phyloP scores from a whole-genome alignment of 2,329 filamentous ascomycete genomes.

The Aureobasidium mangrovei region DNA sequence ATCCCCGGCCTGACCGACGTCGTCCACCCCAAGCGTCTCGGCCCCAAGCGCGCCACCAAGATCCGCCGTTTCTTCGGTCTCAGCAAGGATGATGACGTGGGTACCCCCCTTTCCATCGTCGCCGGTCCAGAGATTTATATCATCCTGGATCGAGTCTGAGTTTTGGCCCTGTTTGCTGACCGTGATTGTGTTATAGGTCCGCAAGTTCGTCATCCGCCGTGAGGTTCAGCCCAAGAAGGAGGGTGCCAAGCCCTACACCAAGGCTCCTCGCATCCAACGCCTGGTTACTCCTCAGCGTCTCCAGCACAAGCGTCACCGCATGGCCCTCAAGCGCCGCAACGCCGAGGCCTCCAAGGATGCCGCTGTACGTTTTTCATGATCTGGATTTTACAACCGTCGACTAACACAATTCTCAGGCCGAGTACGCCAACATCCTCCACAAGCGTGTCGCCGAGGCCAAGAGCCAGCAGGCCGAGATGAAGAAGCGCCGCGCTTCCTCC shows the following conservation, averaged over 20 bases:
- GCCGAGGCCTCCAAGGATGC: slow-evolving; percentile 97
- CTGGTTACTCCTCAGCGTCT: slow-evolving; percentile 98
- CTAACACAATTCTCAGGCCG: slow-evolving; percentile 57
- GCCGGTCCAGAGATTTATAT: slow-evolving; percentile 35
- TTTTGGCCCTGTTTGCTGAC: slow-evolving; percentile 11
- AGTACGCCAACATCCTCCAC: slow-evolving; percentile 92
- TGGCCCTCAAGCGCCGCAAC: slow-evolving; percentile 97
- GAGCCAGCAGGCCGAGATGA: slow-evolving; percentile 82
- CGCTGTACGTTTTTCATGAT: slow-evolving; percentile 60
- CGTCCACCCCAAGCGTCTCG: slow-evolving; percentile 97
- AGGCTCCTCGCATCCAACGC: slow-evolving; percentile 99
- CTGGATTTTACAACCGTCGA: slow-evolving; percentile 4
- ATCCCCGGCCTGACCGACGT: slow-evolving; percentile 95
- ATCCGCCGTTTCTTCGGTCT: slow-evolving; percentile 99
- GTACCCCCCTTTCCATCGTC: slow-evolving; percentile 56
- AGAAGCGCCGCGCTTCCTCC: slow-evolving; percentile 95
- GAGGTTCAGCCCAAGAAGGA: slow-evolving; percentile 96
- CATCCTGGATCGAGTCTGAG: slow-evolving; percentile 39
- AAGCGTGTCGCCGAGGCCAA: slow-evolving; percentile 97
- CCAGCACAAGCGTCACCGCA: slow-evolving; percentile 98
- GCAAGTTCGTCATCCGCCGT: slow-evolving; percentile 99
- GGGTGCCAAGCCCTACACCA: slow-evolving; percentile 97
- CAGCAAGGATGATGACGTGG: slow-evolving; percentile 99
- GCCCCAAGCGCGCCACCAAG: slow-evolving; percentile 99
- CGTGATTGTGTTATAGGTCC: slow-evolving; percentile 54